Base-by-base conservation (phyloP, 306 rosid species). In the Senna siamea region DNA sequence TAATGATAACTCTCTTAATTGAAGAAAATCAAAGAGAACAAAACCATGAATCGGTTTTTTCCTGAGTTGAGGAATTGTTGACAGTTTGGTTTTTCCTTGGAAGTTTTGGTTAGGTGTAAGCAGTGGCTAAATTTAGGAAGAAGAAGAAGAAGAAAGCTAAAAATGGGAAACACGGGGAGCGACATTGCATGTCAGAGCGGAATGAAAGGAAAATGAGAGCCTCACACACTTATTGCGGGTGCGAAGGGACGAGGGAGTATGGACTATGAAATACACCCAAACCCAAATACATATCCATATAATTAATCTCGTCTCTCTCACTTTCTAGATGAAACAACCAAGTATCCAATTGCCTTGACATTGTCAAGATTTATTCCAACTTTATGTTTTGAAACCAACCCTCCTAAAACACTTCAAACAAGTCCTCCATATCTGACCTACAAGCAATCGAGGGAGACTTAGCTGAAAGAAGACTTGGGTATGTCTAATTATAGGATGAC, bases 131-230 rank as follows among this genome's bases (percentile, higher is more conserved):
- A 79, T 37, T 81, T 79, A 81, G 30, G 53, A 44, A 63, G 74
- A 78, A 71, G 69, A 50, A 57, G 51, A 46, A 12, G 13, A 10
- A 67, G 61, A 73, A 44, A 72, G 74, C 41, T 76, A 73, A 70
- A 66, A 70, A 20, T 74, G 64, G 77, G 8, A 6, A 61, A 26
- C 58, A 69, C 67, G 14, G 66, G 55, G 57, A 72, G 74, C 48
- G 76, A 60, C 64, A 74, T 78, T n/a, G 23, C 62, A 58, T 37
- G 51, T 30, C 59, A 30, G 62, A 38, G 75, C 87, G 87, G 61
- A 78, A 83, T 65, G 65, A 74, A 40, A 72, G 90, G 82, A 78
- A 53, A 22, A 80, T 47, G 61, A 80, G 53, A 77, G 74, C 72
- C 85, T 66, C 77, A 32, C 79, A 55, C 66, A 51, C 68, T 79